Conservation (phyloP, 2,329 filamentous ascomycete species). For the Fusarium sacchari region DNA sequence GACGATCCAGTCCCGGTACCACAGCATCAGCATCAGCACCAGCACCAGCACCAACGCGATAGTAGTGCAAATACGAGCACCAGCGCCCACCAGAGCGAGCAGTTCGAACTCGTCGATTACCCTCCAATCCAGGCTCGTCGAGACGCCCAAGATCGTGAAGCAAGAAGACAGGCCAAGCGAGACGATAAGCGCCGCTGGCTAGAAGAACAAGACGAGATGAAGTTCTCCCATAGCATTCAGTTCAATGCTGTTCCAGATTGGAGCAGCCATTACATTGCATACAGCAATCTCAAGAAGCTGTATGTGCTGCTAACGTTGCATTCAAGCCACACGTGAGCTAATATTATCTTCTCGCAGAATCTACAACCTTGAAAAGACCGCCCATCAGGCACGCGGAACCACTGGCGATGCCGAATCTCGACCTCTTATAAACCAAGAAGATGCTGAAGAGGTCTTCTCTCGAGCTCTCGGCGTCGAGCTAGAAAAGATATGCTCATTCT, state of each 20-base stretch:
- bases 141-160: slow-evolving; percentile 46
- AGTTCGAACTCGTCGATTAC: slow-evolving; percentile 58
- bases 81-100: slow-evolving; percentile 25
- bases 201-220: slow-evolving; percentile 87
- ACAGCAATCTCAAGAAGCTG: slow-evolving; percentile 99
- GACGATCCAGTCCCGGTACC: slow-evolving; percentile 12
- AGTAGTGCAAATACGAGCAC: slow-evolving; percentile 1
- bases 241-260: slow-evolving; percentile 99
- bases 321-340: not conserved
- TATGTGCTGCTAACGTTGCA: slow-evolving; percentile 57
- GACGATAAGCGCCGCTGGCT: slow-evolving; percentile 75
- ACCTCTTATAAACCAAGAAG: slow-evolving; percentile 77
- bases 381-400: slow-evolving; percentile 66
- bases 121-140: slow-evolving; percentile 45
- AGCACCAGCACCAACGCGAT: slow-evolving; percentile 8
- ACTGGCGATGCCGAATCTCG: slow-evolving; percentile 81
- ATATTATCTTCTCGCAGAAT: slow-evolving; percentile 70
- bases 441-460: slow-evolving; percentile 84
- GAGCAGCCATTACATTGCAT: slow-evolving; percentile 97
- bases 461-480: slow-evolving; percentile 87
- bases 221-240: slow-evolving; percentile 99
- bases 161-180: slow-evolving; percentile 57
- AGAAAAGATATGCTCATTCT: slow-evolving; percentile 94
- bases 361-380: slow-evolving; percentile 90
- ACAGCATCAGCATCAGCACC: slow-evolving; percentile 6